Evolutionary conservation across 768 basidiomycete genomes (phyloP).

Genomic region (Mycena indigotica): DNA sequence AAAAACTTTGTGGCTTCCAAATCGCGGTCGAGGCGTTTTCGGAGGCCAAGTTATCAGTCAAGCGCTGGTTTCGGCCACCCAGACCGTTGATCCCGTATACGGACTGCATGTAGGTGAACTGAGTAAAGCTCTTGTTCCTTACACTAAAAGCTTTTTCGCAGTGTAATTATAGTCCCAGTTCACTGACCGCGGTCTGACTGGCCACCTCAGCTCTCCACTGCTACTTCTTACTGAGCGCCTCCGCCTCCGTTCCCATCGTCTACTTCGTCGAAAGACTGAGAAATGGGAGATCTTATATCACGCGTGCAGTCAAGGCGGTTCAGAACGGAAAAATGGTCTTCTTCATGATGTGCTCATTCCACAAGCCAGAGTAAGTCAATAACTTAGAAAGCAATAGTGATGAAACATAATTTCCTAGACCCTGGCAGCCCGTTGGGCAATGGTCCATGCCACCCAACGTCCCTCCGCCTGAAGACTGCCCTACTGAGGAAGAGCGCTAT

Average conservation of each 20-base stretch:
- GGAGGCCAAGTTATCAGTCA: conserved; percentile 91
- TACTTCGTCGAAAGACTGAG: conserved; percentile 79
- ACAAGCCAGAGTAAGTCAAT: conserved; percentile 76
- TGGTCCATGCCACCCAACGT: conserved; percentile 66
- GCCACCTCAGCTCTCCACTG: conserved; percentile 66
- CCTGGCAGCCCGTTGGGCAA: conserved; percentile 69
- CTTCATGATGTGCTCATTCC: conserved; percentile 80
- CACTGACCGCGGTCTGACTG: too few species aligned
- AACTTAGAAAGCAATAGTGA: too few species aligned
- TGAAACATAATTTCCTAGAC: too few species aligned
- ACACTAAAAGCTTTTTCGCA: too few species aligned
- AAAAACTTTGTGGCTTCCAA: conserved; percentile 68
- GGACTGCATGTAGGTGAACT: conserved; percentile 65
- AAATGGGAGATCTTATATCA: conserved; percentile 73
- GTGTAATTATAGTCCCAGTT: conserved; percentile 16
- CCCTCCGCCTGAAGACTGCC: conserved; percentile 61
- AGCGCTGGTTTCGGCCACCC: conserved; percentile 79
- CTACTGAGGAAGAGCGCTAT: conserved; percentile 52
- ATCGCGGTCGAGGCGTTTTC: conserved; percentile 70
- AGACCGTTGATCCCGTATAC: conserved; percentile 65
- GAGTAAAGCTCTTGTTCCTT: too few species aligned
- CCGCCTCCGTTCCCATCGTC: conserved; percentile 70
- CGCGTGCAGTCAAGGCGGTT: conserved; percentile 63
- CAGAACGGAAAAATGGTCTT: conserved; percentile 52
- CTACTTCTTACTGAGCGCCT: conserved; percentile 79